These are phyloP conservation scores for Crithidia expoeki DNA, from an alignment of 208 protist genomes.

Conservation along the genomic window DNA sequence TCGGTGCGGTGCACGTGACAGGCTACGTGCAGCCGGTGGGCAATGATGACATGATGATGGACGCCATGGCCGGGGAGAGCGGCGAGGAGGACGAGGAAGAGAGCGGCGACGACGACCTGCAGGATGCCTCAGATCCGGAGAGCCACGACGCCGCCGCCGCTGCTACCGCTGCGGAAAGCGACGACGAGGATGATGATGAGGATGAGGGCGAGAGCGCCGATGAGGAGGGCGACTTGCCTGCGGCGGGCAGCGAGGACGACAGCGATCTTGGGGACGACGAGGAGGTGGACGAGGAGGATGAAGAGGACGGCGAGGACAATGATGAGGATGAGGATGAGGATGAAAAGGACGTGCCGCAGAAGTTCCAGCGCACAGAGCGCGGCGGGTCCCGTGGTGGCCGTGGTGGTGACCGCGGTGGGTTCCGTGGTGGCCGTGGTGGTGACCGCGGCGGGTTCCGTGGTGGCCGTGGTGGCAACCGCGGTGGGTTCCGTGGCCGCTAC, in stretches of 20 bases:
- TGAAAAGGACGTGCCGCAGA: slow-evolving; percentile 9
- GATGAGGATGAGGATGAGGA: slow-evolving; percentile 31
- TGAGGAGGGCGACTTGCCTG: slow-evolving; percentile 31
- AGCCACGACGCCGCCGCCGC: slow-evolving; percentile 43
- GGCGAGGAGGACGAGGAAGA: slow-evolving; percentile 39
- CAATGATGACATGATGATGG: slow-evolving; percentile 63
- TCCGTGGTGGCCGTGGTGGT: slow-evolving; percentile 44
- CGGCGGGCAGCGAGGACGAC: slow-evolving; percentile 6
- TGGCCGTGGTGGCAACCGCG: slow-evolving; percentile 48
- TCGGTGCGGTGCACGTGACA: slow-evolving; percentile 79
- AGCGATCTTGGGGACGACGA: too few relatives aligned
- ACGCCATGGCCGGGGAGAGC: slow-evolving; percentile 40
- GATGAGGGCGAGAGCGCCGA: slow-evolving; percentile 13
- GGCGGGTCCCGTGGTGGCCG: too few relatives aligned
- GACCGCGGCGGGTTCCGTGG: slow-evolving; percentile 46
- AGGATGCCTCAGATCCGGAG: slow-evolving; percentile 37
- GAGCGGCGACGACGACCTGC: slow-evolving; percentile 47
- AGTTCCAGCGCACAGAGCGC: too few relatives aligned
- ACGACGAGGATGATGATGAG: too few relatives aligned
- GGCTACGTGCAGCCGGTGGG: slow-evolving; percentile 88
- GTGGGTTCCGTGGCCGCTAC: slow-evolving; percentile 53
- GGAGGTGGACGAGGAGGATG: too few relatives aligned
- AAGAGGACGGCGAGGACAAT: slow-evolving; percentile 19
- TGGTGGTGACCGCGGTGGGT: slow-evolving; percentile 40
- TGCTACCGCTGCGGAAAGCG: slow-evolving; percentile 6